Evolutionary conservation across 2,329 filamentous ascomycete species (phyloP), one percentile per base, ranked within the genome.

Genomic region (Microsporum canis): DNA sequence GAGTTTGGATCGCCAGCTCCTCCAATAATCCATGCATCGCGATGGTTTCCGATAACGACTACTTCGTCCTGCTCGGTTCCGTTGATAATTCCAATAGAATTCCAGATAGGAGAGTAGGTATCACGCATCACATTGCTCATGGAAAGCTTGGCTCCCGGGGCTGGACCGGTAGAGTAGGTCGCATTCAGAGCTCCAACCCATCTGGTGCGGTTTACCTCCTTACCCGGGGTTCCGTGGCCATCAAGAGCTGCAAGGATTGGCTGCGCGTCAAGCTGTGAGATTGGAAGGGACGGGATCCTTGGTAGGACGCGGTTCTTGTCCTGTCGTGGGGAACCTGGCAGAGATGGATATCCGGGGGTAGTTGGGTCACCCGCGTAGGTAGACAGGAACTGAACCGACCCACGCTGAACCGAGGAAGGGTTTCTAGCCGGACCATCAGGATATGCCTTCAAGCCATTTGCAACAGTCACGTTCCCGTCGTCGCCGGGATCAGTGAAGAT

Each of bases 21-120:
- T 3, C 80, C 79, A 31, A 79, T 71, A 7, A 81, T 78, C 80
- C 80, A 82, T 0, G 80, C 80, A 68, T 82, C 80, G 8, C 79
- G 75, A 62, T 82, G 80, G 41, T 82, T 81, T 2, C 79, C 79
- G 29, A 82, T 72, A 33, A 82, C 70, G 14, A 81, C 70, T 3
- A 79, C 78, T 41, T 75, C 73, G 63, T 75, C 71, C 51, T 62
- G 47, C 17, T 62, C 64, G 7, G 68, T 69, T 23, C 68, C 68
- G 33, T 69, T 70, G 59, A 70, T 69, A 34, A 69, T 68, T 7
- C 68, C 68, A 57, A 70, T 65, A 14, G 65, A 60, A 55, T 70
- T 65, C 65, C 66, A 70, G 34, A 70, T 68, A 31, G 67, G 67
- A 12, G 64, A 65, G 59, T 62, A 65, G 10, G 60, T 62, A 23